These are phyloP conservation scores for Leishmania amazonensis DNA, from an alignment of 208 protist genomes.

Conservation along the genomic window DNA sequence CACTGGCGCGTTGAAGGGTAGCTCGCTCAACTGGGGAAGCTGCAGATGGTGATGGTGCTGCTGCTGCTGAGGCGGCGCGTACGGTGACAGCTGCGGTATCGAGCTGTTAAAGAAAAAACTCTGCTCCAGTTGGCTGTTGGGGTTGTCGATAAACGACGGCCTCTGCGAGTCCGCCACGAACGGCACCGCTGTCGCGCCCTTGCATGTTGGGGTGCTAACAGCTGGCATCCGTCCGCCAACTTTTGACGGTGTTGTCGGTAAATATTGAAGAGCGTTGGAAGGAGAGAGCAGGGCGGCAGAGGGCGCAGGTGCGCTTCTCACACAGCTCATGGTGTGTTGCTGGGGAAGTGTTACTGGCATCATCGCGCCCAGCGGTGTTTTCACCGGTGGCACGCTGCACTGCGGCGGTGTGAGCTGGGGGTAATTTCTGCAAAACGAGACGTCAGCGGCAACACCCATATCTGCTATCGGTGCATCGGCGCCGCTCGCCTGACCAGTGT, in stretches of 20 bases:
- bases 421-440: background rate
- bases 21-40: background rate
- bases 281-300: background rate
- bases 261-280: background rate
- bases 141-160: background rate
- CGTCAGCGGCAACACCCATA: background rate
- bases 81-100: background rate
- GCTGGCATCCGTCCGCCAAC: background rate
- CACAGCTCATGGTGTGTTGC: background rate
- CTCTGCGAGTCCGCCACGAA: background rate
- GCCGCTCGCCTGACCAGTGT: background rate
- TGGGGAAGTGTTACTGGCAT: background rate
- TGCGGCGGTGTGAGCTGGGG: background rate
- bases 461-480: background rate
- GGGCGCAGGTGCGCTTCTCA: too few species aligned
- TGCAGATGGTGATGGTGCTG: background rate
- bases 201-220: too few species aligned
- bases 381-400: background rate
- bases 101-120: background rate
- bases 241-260: background rate
- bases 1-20: background rate
- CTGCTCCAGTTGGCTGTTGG: background rate
- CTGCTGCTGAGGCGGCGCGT: background rate
- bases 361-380: background rate
- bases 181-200: background rate